Evolutionary conservation across 306 rosid species (phyloP), one percentile per base, ranked within the genome.

Genomic region (Canavalia ensiformis): DNA sequence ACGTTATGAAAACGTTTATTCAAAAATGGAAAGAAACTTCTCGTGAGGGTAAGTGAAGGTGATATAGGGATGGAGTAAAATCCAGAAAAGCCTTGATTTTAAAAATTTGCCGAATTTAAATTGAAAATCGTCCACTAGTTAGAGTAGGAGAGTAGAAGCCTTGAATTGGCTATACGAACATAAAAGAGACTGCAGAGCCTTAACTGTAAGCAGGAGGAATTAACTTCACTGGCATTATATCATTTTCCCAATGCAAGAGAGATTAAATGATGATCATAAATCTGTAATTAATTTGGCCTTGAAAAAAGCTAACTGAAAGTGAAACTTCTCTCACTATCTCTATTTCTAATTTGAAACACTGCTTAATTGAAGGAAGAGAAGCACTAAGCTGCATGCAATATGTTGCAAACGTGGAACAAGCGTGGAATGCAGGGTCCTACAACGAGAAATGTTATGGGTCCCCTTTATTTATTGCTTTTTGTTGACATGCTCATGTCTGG

Each of bases 11-110:
- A 84, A 84, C 63, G 78, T 74, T 58, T 79, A 33, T 33, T 68
- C 74, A 59, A 11, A 60, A 68, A 18, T 59, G 51, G 87, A 52
- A 79, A 71, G 45, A 84, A 73, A 74, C 84, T 31, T 84, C 77
- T 74, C 81, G 84, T 84, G 84, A 79, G 66, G 84, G 49, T 3
- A 66, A 84, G 72, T 57, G 50, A 67, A 67, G 35, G 4, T 4
- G 37, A 34, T 4, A 37, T 4, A 37, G n/a, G 49, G 5, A 2
- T 45, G 81, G 51, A 50, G 51, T 76, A 63, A 51, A 39, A 52
- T 59, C 25, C 2, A 51, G 47, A 42, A 52, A 77, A 65, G 50
- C 46, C 66, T 6, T 62, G 5, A 66, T 52, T 66, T 77, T 52
- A 52, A 66, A 51, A 77, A 4, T 0, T 39, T 67, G 45, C 44